Conservation (phyloP, 352 stramenopile species). For the Globisporangium cederbergense region DNA sequence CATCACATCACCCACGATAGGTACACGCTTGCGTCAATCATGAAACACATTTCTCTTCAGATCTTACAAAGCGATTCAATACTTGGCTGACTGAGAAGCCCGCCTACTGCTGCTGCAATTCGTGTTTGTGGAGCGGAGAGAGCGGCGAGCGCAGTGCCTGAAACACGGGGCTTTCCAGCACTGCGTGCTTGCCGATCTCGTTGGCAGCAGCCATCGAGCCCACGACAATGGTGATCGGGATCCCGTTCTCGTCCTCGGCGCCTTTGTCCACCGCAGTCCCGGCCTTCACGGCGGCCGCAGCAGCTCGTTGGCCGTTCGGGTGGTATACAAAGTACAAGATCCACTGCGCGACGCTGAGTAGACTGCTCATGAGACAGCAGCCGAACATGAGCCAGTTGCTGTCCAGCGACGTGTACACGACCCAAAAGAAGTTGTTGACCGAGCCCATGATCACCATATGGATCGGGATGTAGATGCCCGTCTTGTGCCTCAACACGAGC, state of each 20-base stretch:
- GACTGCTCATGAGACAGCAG: slow-evolving; percentile 12
- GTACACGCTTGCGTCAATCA: too few species aligned
- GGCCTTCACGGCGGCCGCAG: not conserved
- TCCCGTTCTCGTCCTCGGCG: slow-evolving; percentile 1
- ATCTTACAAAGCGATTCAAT: too few species aligned
- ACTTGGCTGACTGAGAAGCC: too few species aligned
- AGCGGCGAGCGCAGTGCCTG: slow-evolving; percentile 9
- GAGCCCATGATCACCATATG: slow-evolving; percentile 42
- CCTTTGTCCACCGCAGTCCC: not conserved
- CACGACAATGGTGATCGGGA: slow-evolving; percentile 7
- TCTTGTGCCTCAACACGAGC: slow-evolving; percentile 38
- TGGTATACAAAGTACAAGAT: slow-evolving; percentile 17
- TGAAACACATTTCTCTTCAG: too few species aligned
- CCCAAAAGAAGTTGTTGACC: slow-evolving; percentile 42
- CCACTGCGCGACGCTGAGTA: slow-evolving; percentile 11
- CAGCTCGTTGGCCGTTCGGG: slow-evolving; percentile 1
- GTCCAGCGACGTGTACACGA: slow-evolving; percentile 18
- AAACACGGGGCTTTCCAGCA: slow-evolving; percentile 9
- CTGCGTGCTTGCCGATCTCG: not conserved
- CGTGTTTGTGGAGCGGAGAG: slow-evolving; percentile 5
- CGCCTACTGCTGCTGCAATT: not conserved
- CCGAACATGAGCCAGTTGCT: slow-evolving; percentile 21
- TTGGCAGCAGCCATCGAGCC: not conserved
- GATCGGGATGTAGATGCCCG: slow-evolving; percentile 48
- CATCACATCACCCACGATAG: too few species aligned